Percentiles rank a stretch among this genome's conserved stretches.
Conservation (phyloP, 2,329 filamentous ascomycete species). For the Neonectria magnoliae region DNA sequence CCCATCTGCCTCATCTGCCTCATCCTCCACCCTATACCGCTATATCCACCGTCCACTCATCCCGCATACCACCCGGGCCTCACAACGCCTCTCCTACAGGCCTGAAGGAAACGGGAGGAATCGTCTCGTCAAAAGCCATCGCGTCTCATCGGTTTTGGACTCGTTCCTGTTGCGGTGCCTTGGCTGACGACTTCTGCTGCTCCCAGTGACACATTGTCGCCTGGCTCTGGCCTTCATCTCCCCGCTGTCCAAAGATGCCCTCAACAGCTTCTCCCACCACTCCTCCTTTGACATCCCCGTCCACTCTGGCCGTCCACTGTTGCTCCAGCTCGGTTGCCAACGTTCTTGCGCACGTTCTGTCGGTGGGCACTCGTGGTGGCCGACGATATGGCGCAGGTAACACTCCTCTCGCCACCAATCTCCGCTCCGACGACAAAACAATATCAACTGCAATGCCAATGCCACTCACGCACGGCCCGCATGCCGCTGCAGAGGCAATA, state of each 20-base stretch:
- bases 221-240: not conserved
- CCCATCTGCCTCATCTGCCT: not conserved
- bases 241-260: not conserved
- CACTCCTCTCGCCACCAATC: not conserved
- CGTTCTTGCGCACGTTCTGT: not conserved
- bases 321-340: not conserved
- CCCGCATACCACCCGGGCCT: constrained; percentile 29
- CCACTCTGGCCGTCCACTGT: not conserved
- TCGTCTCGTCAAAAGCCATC: constrained; percentile 8
- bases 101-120: constrained; percentile 1
- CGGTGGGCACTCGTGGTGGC: not conserved
- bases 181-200: not conserved
- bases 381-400: not conserved
- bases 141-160: not conserved
- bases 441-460: not conserved
- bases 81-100: constrained; percentile 2
- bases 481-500: constrained; percentile 17
- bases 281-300: not conserved
- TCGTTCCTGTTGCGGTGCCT: not conserved
- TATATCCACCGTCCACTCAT: constrained; percentile 12
- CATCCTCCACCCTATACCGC: constrained; percentile 2
- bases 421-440: not conserved
- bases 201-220: not conserved
- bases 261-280: not conserved
- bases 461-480: not conserved